A percentile compares a stretch with the other conserved stretches of the same genome.
Conservation (phyloP, 2,329 filamentous ascomycete species). For the Beauveria medogensis region DNA sequence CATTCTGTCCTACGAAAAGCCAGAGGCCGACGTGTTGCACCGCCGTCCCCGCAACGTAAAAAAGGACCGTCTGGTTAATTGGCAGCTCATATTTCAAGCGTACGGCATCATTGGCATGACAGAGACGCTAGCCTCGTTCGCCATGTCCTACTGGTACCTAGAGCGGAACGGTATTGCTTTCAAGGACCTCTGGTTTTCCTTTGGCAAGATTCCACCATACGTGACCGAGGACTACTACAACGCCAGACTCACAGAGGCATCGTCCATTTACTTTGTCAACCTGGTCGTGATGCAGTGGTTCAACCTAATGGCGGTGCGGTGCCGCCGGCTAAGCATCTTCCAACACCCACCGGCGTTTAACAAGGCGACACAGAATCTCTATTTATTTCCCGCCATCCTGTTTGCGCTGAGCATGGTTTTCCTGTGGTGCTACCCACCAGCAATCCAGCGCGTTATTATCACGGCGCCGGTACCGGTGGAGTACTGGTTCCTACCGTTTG, state of each 20-base stretch:
- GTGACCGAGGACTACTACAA: constrained; percentile 47
- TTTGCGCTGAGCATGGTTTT: constrained; percentile 64
- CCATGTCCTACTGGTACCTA: constrained; percentile 62
- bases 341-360: constrained; percentile 64
- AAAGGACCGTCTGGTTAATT: constrained; percentile 65
- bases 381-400: constrained; percentile 61
- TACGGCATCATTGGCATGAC: constrained; percentile 64
- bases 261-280: constrained; percentile 72
- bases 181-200: constrained; percentile 57
- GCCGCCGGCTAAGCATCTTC: constrained; percentile 57
- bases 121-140: constrained; percentile 51
- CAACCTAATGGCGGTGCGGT: constrained; percentile 63
- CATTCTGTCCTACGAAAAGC: constrained; percentile 66
- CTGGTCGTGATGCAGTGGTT: constrained; percentile 79
- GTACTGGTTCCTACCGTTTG: constrained; percentile 69
- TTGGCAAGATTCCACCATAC: constrained; percentile 43
- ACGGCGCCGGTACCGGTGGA: constrained; percentile 60
- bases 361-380: constrained; percentile 55
- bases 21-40: constrained; percentile 66
- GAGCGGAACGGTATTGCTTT: constrained; percentile 57
- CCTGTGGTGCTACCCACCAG: constrained; percentile 61
- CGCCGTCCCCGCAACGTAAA: constrained; percentile 60
- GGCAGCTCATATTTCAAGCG: constrained; percentile 62
- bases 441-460: constrained; percentile 51
- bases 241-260: constrained; percentile 52